Conservation (phyloP, 177 flowering plant species). For the Vitis hybrid region DNA sequence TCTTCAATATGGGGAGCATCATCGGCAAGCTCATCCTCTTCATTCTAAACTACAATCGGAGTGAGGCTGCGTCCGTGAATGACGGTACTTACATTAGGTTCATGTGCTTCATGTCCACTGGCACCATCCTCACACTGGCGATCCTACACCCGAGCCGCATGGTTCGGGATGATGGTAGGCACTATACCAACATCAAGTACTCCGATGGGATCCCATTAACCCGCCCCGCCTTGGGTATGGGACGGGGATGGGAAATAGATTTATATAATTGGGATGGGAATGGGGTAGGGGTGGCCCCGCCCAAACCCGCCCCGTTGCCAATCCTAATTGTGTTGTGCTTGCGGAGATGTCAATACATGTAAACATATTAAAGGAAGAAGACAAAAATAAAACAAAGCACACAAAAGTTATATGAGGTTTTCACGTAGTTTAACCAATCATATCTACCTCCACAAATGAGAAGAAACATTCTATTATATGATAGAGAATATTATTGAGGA, state of each 20-base stretch:
- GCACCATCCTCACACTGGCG: conserved; percentile 45
- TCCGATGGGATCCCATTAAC: conserved; percentile 21
- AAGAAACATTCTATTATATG: too few relatives aligned
- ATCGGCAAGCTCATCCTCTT: conserved; percentile 91
- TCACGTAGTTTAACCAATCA: too few relatives aligned
- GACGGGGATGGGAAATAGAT: too few relatives aligned
- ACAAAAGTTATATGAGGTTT: too few relatives aligned
- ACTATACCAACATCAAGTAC: conserved; percentile 60
- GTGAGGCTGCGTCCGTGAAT: conserved; percentile 58
- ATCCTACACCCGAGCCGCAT: conserved; percentile 64
- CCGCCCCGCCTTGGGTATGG: fast-evolving
- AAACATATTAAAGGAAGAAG: too few relatives aligned
- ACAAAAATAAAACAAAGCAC: too few relatives aligned
- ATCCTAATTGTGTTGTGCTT: too few relatives aligned
- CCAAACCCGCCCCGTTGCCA: fast-evolving
- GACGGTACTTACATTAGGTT: conserved; percentile 86
- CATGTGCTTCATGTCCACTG: conserved; percentile 78
- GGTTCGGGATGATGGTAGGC: conserved; percentile 67
- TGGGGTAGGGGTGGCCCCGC: too few relatives aligned
- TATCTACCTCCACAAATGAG: too few relatives aligned
- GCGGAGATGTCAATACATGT: too few relatives aligned
- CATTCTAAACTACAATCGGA: conserved; percentile 58
- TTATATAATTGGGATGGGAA: too few relatives aligned
- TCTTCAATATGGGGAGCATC: conserved; percentile 93
- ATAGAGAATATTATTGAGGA: too few relatives aligned